Conservation (phyloP, 768 basidiomycete species). For the Mycena leptocephala region DNA sequence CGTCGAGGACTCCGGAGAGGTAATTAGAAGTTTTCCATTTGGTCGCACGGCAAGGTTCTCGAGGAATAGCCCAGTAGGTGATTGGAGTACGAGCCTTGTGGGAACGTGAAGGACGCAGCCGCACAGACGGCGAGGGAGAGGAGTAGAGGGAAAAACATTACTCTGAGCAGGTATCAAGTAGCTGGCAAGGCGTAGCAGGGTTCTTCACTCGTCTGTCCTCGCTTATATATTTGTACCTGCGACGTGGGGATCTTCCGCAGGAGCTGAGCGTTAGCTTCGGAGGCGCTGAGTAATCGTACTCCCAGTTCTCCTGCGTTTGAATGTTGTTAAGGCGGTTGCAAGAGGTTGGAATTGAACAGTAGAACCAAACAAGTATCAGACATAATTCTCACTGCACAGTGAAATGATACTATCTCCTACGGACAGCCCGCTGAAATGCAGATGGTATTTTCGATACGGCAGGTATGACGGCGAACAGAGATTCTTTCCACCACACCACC, state of each 20-base stretch:
- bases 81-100: conserved; percentile 6
- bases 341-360: conserved; percentile 1
- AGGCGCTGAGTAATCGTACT: conserved; percentile 8
- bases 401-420: conserved; percentile 9
- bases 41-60: conserved; percentile 23
- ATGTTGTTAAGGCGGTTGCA: neutral
- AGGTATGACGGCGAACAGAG: conserved; percentile 9
- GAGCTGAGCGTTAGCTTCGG: conserved; percentile 7
- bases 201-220: neutral
- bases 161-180: conserved; percentile 2
- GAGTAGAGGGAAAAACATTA: neutral
- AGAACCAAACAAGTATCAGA: neutral
- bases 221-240: conserved; percentile 5
- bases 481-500: conserved; percentile 14
- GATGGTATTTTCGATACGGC: conserved; percentile 20
- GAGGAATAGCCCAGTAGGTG: conserved; percentile 2
- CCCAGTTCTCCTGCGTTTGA: conserved; percentile 1
- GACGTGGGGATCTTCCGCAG: neutral
- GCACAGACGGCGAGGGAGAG: conserved; percentile 1
- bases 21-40: conserved; percentile 10
- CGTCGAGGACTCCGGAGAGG: conserved; percentile 16
- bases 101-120: conserved; percentile 11
- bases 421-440: conserved; percentile 11
- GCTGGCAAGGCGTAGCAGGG: conserved; percentile 5
- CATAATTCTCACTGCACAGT: conserved; percentile 15